phyloP scores from a whole-genome alignment of 306 rosid species.

The Vigna nakashimae region DNA sequence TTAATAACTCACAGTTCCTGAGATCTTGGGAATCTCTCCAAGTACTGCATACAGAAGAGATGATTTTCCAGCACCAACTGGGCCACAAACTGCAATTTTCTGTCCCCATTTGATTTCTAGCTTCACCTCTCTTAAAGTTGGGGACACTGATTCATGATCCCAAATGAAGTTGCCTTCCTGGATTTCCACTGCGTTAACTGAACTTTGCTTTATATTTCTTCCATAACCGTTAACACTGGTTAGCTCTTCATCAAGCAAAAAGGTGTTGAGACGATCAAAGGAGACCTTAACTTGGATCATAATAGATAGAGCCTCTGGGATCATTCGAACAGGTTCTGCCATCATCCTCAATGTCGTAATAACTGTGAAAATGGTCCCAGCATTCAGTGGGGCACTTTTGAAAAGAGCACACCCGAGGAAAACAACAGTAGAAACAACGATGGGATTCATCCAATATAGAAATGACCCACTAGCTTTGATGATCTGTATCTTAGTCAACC shows the following conservation, averaged over 20 bases:
- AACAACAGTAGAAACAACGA: background rate
- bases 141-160: background rate
- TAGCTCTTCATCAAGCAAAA: constrained; percentile 10
- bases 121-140: constrained; percentile 7
- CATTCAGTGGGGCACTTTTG: background rate
- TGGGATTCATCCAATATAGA: background rate
- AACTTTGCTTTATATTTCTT: background rate
- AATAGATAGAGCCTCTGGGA: constrained; percentile 13
- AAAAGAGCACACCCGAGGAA: background rate
- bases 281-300: constrained; percentile 29
- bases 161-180: constrained; percentile 12
- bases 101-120: constrained; percentile 16
- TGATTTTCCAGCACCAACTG: constrained; percentile 21
- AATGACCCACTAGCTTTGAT: constrained; percentile 1
- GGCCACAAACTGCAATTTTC: constrained; percentile 11
- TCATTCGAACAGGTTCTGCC: constrained; percentile 15
- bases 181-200: constrained; percentile 6
- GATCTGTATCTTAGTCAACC: background rate
- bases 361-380: constrained; percentile 16
- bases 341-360: background rate
- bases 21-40: constrained; percentile 20
- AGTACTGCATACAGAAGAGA: constrained; percentile 21
- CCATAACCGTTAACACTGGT: background rate
- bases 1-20: constrained; percentile 19
- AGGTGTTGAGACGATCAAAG: constrained; percentile 27